Percentiles rank a stretch among this genome's conserved stretches.
phyloP scores from a whole-genome alignment of 2,329 filamentous ascomycete genomes.

The Cyphellophora europaea region DNA sequence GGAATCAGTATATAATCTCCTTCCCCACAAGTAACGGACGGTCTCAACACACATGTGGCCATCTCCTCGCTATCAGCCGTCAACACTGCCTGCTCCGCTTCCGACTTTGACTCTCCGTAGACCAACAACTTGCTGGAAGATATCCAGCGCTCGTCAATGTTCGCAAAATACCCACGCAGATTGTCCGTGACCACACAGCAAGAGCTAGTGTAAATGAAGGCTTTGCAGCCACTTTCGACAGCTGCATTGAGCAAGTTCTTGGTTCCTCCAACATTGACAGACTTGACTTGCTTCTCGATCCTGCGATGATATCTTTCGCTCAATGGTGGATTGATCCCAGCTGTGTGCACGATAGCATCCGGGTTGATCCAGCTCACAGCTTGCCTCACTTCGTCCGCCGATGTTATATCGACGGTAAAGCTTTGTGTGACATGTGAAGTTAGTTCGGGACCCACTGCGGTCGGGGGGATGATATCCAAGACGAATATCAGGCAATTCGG shows the following conservation, averaged over 20 bases:
- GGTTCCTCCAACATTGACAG: constrained; percentile 47
- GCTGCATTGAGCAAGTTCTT: constrained; percentile 41
- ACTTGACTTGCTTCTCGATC: constrained; percentile 32
- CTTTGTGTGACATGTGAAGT: no score
- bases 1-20: constrained; percentile 33
- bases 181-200: constrained; percentile 48
- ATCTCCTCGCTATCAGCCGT: constrained; percentile 24
- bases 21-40: constrained; percentile 34
- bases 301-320: constrained; percentile 27
- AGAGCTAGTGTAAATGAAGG: constrained; percentile 48
- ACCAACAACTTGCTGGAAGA: constrained; percentile 28
- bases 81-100: constrained; percentile 32
- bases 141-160: constrained; percentile 32
- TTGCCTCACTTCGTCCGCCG: constrained; percentile 18
- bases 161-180: constrained; percentile 24
- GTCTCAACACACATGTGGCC: constrained; percentile 32
- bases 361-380: constrained; percentile 33
- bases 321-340: constrained; percentile 34
- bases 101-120: constrained; percentile 35
- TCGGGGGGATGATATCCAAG: background rate
- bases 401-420: constrained; percentile 24
- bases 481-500: background rate
- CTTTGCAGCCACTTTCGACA: constrained; percentile 33
- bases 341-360: constrained; percentile 45
- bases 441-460: background rate